These are phyloP conservation scores for Musa itinerans DNA, from an alignment of 176 grass and related monocot genomes.

Conservation along the genomic window DNA sequence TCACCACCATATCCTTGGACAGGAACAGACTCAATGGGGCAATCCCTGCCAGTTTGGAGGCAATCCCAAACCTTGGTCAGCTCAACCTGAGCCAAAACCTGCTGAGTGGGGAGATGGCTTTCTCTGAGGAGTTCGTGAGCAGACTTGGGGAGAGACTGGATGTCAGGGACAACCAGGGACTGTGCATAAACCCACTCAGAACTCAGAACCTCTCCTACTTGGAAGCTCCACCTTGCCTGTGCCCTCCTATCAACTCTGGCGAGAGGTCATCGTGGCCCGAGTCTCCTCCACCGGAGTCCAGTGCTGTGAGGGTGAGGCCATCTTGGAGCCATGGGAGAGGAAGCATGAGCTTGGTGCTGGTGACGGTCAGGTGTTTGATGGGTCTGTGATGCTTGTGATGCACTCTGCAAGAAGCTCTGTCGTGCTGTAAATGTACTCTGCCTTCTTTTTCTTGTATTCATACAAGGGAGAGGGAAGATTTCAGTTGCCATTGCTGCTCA, in stretches of 20 bases:
- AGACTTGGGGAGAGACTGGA: conserved; percentile 62
- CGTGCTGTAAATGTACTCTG: not conserved
- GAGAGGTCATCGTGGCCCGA: not conserved
- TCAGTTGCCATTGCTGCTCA: not conserved
- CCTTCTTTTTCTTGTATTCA: not conserved
- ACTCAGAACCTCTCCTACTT: conserved; percentile 30
- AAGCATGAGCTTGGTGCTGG: not conserved
- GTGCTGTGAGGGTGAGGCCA: not conserved
- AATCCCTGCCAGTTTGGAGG: conserved; percentile 44
- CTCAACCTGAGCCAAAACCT: conserved; percentile 88
- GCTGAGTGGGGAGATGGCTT: conserved; percentile 55
- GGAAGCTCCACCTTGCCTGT: conserved; percentile 44
- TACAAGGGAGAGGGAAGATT: not conserved
- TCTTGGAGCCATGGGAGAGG: not conserved
- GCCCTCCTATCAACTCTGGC: not conserved
- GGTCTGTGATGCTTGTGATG: not conserved
- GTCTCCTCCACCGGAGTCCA: not conserved
- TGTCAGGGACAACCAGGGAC: conserved; percentile 57
- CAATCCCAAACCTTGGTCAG: conserved; percentile 63
- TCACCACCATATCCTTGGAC: conserved; percentile 66
- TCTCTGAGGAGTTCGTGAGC: conserved; percentile 59
- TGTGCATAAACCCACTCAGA: conserved; percentile 39
- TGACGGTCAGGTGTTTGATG: not conserved
- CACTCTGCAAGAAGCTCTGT: not conserved
- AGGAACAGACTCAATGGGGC: conserved; percentile 64